Base-by-base conservation (phyloP, 345 rosid genomes). In the Euphorbia lathyris region DNA sequence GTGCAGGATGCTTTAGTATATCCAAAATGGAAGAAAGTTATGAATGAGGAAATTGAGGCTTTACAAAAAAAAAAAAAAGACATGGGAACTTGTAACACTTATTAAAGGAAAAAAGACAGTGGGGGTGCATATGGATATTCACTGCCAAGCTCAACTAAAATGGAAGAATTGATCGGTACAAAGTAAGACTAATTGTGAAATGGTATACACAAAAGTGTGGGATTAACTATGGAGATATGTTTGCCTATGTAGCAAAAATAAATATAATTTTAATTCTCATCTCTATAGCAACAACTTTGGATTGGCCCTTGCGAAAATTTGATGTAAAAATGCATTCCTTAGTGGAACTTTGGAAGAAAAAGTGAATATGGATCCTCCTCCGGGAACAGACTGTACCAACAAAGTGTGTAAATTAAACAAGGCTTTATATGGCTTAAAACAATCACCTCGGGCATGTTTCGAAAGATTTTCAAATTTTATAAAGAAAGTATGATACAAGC, bases 281-380 rank as follows among this genome's bases (percentile, higher is more conserved):
- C 3, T 69, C 58, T 1, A 12, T 69, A 2, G 58, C 13, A 57
- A 14, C 56, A n/a, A 42, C 58, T 59, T 45, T 20, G 4, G 65
- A 69, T 9, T 69, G 22, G 29, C 58, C 65, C 0, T n/a, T 69
- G 61, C 14, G 40, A 12, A 14, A 40, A 0, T 60, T 69, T n/a
- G 57, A 69, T 26, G 57, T 58, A 58, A 58, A 51, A 66, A 66
- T 34, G 23, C 9, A 0, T 67, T 67, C 1, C 45, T 67, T 3
- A 53, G 34, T 67, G 48, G 60, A 6, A 36, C 17, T 0, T 16
- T 67, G 10, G 64, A 59, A 34, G 61, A 66, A 58, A 20, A 69
- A 69, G 73, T 69, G 0, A 58, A 45, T 42, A 69, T 69, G 47
- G 65, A 69, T 19, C 56, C 17, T 23, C 58, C 29, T 3, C 22